Percentiles rank a stretch among this genome's conserved stretches.
Conservation (phyloP, 148 eudicot genomes). For the Fagopyrum esculentum region DNA sequence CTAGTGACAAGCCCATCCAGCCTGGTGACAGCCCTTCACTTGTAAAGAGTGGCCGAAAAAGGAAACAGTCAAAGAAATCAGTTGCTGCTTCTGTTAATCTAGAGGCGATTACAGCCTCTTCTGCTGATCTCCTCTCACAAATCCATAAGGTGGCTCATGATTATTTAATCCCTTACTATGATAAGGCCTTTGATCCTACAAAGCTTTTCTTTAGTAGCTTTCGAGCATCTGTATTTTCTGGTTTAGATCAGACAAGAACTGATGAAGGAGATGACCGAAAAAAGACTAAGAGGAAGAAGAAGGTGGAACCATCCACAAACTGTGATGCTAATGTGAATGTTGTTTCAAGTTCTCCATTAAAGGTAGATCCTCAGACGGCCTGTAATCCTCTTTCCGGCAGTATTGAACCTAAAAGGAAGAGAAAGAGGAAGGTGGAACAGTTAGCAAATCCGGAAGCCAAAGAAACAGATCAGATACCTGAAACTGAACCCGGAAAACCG, state of each 20-base stretch:
- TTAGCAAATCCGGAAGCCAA: constrained; percentile 9
- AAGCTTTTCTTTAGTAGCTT: constrained; percentile 37
- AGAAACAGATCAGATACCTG: constrained; percentile 23
- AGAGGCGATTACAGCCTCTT: constrained; percentile 27
- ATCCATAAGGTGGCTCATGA: constrained; percentile 45
- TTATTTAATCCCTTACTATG: constrained; percentile 29
- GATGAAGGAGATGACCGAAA: constrained; percentile 8
- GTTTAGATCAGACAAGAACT: constrained; percentile 14
- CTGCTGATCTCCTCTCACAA: constrained; percentile 52
- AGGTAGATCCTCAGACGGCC: background rate
- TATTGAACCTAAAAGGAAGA: constrained; percentile 4
- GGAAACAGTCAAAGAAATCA: constrained; percentile 25
- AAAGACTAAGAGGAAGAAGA: constrained; percentile 21
- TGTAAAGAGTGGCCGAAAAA: constrained; percentile 25
- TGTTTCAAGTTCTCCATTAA: constrained; percentile 23
- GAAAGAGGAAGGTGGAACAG: constrained; percentile 6
- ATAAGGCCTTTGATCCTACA: constrained; percentile 32
- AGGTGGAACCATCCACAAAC: constrained; percentile 12
- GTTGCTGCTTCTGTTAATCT: constrained; percentile 16
- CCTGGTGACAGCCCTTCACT: constrained; percentile 17
- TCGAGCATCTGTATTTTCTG: constrained; percentile 38
- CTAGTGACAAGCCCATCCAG: constrained; percentile 13
- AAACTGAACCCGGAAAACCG: constrained; percentile 17
- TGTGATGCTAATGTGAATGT: constrained; percentile 22
- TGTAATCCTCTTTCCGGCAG: background rate